phyloP scores from a whole-genome alignment of 2,329 filamentous ascomycete genomes.

The Fusarium coffeatum region DNA sequence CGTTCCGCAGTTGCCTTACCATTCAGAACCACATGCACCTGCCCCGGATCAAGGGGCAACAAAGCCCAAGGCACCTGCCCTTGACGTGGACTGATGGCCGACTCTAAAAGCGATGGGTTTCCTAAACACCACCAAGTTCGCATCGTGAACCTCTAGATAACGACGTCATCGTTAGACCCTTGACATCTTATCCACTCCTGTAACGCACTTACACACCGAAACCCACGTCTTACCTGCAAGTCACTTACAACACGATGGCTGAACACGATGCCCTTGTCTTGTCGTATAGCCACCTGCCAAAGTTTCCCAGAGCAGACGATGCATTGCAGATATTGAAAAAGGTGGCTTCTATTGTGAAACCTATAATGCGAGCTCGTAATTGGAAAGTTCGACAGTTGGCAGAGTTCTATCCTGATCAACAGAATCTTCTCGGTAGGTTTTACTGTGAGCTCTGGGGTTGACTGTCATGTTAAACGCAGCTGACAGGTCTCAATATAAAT shows the following conservation, averaged over 20 bases:
- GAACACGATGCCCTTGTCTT: constrained; percentile 57
- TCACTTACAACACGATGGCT: constrained; percentile 32
- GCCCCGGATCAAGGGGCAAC: constrained; percentile 19
- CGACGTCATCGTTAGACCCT: constrained; percentile 10
- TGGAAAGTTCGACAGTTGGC: constrained; percentile 84
- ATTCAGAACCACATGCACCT: constrained; percentile 11
- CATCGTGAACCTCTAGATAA: neutral
- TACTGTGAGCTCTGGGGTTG: constrained; percentile 13
- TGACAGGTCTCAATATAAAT: constrained; percentile 78
- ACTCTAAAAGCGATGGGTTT: neutral
- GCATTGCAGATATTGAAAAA: constrained; percentile 75
- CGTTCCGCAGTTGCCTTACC: constrained; percentile 2
- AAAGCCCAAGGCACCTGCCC: constrained; percentile 38
- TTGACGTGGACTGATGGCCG: constrained; percentile 40
- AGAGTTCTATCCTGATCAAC: constrained; percentile 85
- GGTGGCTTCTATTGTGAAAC: constrained; percentile 89
- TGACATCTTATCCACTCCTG: neutral
- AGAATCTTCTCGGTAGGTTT: constrained; percentile 79
- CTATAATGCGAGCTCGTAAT: constrained; percentile 87
- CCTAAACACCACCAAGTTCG: neutral
- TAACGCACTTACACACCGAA: neutral
- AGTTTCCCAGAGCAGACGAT: constrained; percentile 61
- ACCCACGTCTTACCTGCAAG: constrained; percentile 8
- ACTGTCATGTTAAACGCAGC: neutral
- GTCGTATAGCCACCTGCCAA: constrained; percentile 62